Conservation (phyloP, 1,284 basidiomycete genomes). For the Erythrobasidium hasegawianum region DNA sequence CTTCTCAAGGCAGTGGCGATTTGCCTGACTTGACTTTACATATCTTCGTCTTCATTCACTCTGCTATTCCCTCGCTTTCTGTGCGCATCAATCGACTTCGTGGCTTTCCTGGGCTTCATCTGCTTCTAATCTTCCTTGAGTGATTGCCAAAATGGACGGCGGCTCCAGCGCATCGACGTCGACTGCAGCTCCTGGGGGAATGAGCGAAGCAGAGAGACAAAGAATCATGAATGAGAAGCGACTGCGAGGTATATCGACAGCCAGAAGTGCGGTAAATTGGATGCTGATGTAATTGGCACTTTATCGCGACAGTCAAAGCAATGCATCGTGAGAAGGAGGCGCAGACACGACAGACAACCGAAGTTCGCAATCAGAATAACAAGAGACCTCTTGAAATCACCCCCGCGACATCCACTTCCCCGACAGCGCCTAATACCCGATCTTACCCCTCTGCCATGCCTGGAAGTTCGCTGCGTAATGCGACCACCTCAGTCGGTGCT, state of each 20-base stretch:
- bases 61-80: too few relatives aligned
- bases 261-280: too few relatives aligned
- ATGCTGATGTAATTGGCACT: too few relatives aligned
- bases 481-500: slow-evolving; percentile 30
- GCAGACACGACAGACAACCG: slow-evolving; percentile 17
- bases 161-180: neutral
- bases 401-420: slow-evolving; percentile 59
- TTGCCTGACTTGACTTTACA: too few relatives aligned
- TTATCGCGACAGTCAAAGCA: slow-evolving; percentile 15
- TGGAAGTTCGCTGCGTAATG: slow-evolving; percentile 20
- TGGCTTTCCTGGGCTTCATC: too few relatives aligned
- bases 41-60: too few relatives aligned
- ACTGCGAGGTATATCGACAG: slow-evolving; percentile 5
- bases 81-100: too few relatives aligned
- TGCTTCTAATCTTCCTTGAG: too few relatives aligned
- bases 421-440: slow-evolving; percentile 53
- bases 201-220: slow-evolving; percentile 11
- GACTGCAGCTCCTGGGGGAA: neutral
- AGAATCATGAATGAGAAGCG: slow-evolving; percentile 27
- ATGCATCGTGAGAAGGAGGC: slow-evolving; percentile 26
- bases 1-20: too few relatives aligned
- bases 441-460: slow-evolving; percentile 25
- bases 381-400: slow-evolving; percentile 58
- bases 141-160: neutral
- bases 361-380: slow-evolving; percentile 55